phyloP scores from a whole-genome alignment of 75 land plant genomes.

The Chamaecyparis obtusa region DNA sequence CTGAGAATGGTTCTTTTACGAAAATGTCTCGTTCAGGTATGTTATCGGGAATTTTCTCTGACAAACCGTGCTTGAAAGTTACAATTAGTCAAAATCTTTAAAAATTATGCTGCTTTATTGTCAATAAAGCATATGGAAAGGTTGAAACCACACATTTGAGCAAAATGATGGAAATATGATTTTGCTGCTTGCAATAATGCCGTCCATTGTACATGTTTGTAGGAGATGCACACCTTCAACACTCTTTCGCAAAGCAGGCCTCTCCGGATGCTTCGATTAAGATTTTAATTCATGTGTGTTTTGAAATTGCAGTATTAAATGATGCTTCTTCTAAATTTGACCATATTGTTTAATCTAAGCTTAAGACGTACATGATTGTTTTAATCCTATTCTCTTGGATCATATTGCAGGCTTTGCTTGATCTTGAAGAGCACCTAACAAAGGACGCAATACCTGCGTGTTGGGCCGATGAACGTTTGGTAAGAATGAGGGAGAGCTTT shows the following conservation, averaged over 20 bases:
- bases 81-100: background rate
- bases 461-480: constrained; percentile 11
- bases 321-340: background rate
- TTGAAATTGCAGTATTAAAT: background rate
- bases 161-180: too few relatives aligned
- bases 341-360: too few relatives aligned
- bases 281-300: background rate
- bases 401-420: background rate
- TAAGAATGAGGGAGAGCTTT: background rate
- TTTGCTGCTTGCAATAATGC: background rate
- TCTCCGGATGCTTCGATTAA: background rate
- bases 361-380: background rate
- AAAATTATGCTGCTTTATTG: background rate
- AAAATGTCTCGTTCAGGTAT: background rate
- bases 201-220: background rate
- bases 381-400: background rate
- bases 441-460: background rate
- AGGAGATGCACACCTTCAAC: background rate
- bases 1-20: constrained; percentile 3
- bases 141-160: background rate
- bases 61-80: background rate
- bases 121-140: background rate
- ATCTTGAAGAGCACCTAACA: background rate
- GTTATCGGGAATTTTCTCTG: background rate
- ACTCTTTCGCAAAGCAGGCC: background rate